Evolutionary conservation across 257 asterid species (phyloP), one percentile per base, ranked within the genome.

Genomic region (Rauvolfia tetraphylla): DNA sequence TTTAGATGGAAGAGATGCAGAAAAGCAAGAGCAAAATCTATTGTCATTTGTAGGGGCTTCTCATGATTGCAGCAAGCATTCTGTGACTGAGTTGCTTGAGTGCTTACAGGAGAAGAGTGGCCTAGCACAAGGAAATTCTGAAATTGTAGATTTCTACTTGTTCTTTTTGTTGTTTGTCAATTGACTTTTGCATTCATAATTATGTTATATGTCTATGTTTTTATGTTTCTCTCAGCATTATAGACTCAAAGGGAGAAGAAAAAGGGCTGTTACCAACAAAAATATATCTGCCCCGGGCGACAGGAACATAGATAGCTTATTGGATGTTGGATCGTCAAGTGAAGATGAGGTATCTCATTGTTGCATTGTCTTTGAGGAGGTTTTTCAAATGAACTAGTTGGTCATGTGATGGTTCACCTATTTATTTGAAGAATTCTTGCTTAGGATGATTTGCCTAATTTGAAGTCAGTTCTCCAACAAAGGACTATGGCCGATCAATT

Each of bases 401-500:
- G 14, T 46, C 5, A 59, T 61, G 70, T 57, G 65, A 25, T 75
- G 62, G 61, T 46, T 83, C 56, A 75, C 75, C 75, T 75, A 69
- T 49, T 54, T 66, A 73, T 78, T 68, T 76, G 44, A 39, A 49
- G 71, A 69, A 61, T 74, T 44, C 73, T 77, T 84, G 83, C 74
- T 83, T 79, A 89, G 98, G 92, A 81, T 82, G 84, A 58, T 75
- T 87, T 78, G 71, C 85, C 71, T 79, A 72, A 41, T 54, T 48
- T 70, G 49, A 85, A 85, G 79, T 59, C 86, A 48, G 76, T 61
- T 72, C 67, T 79, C 63, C 85, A 88, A 54, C 76, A 76, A 79
- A 87, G 78, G 81, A 88, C 91, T 49, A 88, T 93, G 89, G 92
- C 87, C n/a, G 93, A 91, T 84, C 91, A 85, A 81, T 89, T 93